Evolutionary conservation across 192 early-diverging fungal species (phyloP), one percentile per base, ranked within the genome.

Genomic region (Linnemannia zychae): DNA sequence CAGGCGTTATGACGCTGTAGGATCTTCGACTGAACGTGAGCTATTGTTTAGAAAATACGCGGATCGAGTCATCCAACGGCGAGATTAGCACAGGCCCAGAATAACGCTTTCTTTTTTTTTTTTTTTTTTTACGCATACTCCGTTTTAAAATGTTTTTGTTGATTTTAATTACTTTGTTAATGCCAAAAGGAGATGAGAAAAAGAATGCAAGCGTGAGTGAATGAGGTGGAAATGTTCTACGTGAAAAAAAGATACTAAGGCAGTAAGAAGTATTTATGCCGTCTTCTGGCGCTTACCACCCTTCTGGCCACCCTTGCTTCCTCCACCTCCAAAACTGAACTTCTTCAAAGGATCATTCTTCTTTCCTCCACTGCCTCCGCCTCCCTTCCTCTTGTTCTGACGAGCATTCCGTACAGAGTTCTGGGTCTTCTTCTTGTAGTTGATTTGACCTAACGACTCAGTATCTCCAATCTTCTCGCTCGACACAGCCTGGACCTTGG

Each of bases 1-100:
- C 74, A 77, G 86, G 47, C 86, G 94, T 16, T 96, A 94, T 76
- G 86, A 90, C 28, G 95, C 92, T 6, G 84, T 96, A 33, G 90
- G 89, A 22, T 91, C 89, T 37, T 92, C 92, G n/a, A 87, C 72
- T 17, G 86, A 92, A 53, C 87, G 95, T 17, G 95, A 96, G 83
- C 92, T 92, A 46, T 69, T 94, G 60, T 96, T 96, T 74, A 81
- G 93, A 47, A 91, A 94, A 53, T 96, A 92, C 74, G 83, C 83
- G 7, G 78, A 85, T 53, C 67, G 69, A 7, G 83, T 79, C 18
- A 85, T 85, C n/a, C 83, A 85, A 47, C 34, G 70, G 48, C 75
- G 75, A 38, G 81, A 84, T n/a, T 84, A 63, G 57, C 13, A n/a
- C 0, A 7, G 12, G 15, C 36, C 37, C 65, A 60, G 53, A 28